phyloP scores from a whole-genome alignment of 371 early-diverging fungal species.

The Mortierella sp. region DNA sequence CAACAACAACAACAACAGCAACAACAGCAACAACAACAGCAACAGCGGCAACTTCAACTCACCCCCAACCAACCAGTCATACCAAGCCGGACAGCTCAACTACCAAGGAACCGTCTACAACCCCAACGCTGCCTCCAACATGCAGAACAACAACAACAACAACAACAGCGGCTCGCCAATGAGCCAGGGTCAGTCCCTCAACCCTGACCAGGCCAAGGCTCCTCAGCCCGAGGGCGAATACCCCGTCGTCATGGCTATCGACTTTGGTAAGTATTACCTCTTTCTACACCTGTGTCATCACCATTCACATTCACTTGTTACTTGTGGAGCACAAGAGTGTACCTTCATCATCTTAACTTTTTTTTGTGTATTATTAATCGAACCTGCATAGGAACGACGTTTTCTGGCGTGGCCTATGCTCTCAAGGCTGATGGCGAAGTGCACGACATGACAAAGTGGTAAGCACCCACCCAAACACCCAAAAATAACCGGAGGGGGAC shows the following conservation, averaged over 20 bases:
- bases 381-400: constrained; percentile 66
- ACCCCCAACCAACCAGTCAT: constrained; percentile 16
- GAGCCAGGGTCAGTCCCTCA: not conserved
- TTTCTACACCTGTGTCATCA: not conserved
- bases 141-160: not conserved
- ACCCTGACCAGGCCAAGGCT: constrained; percentile 34
- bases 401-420: constrained; percentile 70
- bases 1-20: not conserved
- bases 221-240: constrained; percentile 61
- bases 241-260: constrained; percentile 72
- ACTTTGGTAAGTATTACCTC: constrained; percentile 60
- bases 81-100: constrained; percentile 29
- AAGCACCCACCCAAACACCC: constrained; percentile 9
- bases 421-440: constrained; percentile 60
- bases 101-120: constrained; percentile 41
- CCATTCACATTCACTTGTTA: not conserved
- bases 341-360: not conserved
- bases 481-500: not conserved
- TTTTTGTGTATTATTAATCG: not conserved
- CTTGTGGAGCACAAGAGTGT: not conserved
- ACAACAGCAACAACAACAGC: not conserved
- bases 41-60: constrained; percentile 12
- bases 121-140: constrained; percentile 4
- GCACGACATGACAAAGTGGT: constrained; percentile 60
- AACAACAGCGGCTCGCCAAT: not conserved